These are phyloP conservation scores for Cunninghamia lanceolata DNA, from an alignment of 75 land plant genomes.

Conservation along the genomic window DNA sequence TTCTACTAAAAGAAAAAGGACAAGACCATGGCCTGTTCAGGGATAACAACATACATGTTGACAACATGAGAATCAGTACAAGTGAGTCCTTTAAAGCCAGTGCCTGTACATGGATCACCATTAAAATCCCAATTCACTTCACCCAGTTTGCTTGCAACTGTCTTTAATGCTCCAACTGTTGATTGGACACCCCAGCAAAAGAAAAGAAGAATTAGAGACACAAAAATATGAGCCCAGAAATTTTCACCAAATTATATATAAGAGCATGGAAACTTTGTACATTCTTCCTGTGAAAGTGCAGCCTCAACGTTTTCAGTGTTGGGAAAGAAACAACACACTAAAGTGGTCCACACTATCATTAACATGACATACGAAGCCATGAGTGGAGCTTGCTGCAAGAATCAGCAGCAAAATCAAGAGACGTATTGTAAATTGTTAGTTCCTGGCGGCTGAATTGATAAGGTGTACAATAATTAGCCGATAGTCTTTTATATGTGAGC, in stretches of 20 bases:
- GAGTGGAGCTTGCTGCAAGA: not conserved
- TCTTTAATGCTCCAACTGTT: not conserved
- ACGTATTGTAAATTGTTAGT: no score
- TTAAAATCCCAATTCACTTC: not conserved
- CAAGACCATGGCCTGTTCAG: no score
- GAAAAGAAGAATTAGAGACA: not conserved
- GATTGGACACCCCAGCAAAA: not conserved
- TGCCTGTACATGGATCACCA: not conserved
- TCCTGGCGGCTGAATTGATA: no score
- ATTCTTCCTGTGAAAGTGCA: not conserved
- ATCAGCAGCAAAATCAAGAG: no score
- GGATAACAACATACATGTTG: not conserved
- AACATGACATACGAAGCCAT: not conserved
- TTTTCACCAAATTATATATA: not conserved
- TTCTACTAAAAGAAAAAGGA: not conserved
- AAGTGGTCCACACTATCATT: no score
- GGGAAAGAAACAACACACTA: not conserved
- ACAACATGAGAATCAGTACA: not conserved
- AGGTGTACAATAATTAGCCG: no score
- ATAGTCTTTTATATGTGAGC: no score
- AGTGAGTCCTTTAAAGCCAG: not conserved
- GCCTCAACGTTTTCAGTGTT: not conserved
- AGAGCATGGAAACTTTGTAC: not conserved
- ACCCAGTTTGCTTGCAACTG: not conserved
- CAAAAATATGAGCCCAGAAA: not conserved